Evolutionary conservation across 1,284 basidiomycete genomes (phyloP).

Genomic region (Boletellus sp.): DNA sequence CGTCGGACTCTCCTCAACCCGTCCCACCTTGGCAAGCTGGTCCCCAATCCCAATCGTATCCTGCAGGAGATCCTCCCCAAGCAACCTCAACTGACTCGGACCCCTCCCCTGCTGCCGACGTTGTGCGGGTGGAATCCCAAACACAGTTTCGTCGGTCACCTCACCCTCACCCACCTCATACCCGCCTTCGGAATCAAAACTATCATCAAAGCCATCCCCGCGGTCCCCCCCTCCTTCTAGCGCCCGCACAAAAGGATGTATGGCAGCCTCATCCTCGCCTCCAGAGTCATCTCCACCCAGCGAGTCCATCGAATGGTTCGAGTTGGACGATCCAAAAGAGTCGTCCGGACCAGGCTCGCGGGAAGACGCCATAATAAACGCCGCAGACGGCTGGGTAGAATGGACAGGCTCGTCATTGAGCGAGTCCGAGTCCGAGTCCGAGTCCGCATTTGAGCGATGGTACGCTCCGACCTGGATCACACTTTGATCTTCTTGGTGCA

Average conservation of each 20-base stretch:
- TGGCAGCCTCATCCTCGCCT: slow-evolving; percentile 35
- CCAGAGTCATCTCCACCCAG: slow-evolving; percentile 40
- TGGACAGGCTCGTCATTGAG: slow-evolving; percentile 45
- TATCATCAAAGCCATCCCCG: slow-evolving; percentile 50
- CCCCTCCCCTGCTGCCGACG: slow-evolving; percentile 32
- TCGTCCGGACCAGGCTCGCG: slow-evolving; percentile 40
- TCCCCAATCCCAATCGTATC: slow-evolving; percentile 60
- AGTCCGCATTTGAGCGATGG: slow-evolving; percentile 14
- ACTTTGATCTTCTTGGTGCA: slow-evolving; percentile 25
- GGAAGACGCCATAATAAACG: slow-evolving; percentile 52
- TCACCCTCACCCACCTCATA: slow-evolving; percentile 14
- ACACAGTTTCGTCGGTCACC: slow-evolving; percentile 59
- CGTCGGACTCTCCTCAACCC: slow-evolving; percentile 62
- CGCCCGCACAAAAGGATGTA: slow-evolving; percentile 54
- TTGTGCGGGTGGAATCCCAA: slow-evolving; percentile 58
- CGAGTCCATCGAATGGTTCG: slow-evolving; percentile 47
- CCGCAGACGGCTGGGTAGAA: slow-evolving; percentile 54
- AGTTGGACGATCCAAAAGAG: slow-evolving; percentile 49
- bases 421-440: slow-evolving; percentile 43
- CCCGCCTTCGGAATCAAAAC: slow-evolving; percentile 41
- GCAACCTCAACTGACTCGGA: slow-evolving; percentile 43
- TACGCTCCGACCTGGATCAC: slow-evolving; percentile 11
- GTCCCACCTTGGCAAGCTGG: slow-evolving; percentile 45
- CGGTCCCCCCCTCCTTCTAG: slow-evolving; percentile 39
- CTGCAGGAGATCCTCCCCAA: slow-evolving; percentile 57